Evolutionary conservation across 2,329 filamentous ascomycete genomes (phyloP), one percentile per base, ranked within the genome.

Genomic region (Chaetothyriales sp.): DNA sequence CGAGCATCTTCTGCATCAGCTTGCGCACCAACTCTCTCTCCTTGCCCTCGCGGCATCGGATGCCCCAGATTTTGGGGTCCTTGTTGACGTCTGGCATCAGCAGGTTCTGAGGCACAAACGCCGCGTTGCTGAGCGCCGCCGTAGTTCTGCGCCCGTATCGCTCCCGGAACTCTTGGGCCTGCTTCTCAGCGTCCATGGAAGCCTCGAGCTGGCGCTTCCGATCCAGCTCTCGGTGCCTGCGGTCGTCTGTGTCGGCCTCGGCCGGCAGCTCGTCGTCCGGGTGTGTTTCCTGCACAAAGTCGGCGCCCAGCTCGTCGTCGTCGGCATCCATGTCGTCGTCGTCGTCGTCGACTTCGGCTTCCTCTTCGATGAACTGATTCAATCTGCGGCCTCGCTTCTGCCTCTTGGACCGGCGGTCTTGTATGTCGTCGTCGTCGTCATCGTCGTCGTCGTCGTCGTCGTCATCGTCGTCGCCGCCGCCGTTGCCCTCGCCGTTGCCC

Each of bases 311-410:
- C 51, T 94, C 89, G 61, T 94, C 88, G 61, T 95, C 90, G 49
- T 94, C 88, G 58, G 94, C 88, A 56, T 86, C 86, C 59, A 79
- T 83, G 60, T 88, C 86, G 61, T 95, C 89, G 62, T 94, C 89
- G 58, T 94, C 82, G 54, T 86, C 92, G 64, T 97, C 92, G 61
- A 98, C 92, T 71, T 95, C 92, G 67, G 92, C 92, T 75, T 98
- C 92, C 64, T 90, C 87, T 81, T 98, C 92, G 71, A 98, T 82
- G 80, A 95, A 95, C 63, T 85, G 83, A 61, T 87, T 86, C 57
- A 87, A 81, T 58, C 78, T 78, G 58, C 85, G 81, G 66, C 80
- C 81, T 67, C 82, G 83, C 64, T 76, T 71, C 33, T 40, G 37
- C 53, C 89, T 85, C 69, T 97, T 97, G 62, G 85, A 80, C 52